Evolutionary conservation across 208 protist genomes (phyloP), one percentile per base, ranked within the genome.

Genomic region (Trypanosoma boissoni): DNA sequence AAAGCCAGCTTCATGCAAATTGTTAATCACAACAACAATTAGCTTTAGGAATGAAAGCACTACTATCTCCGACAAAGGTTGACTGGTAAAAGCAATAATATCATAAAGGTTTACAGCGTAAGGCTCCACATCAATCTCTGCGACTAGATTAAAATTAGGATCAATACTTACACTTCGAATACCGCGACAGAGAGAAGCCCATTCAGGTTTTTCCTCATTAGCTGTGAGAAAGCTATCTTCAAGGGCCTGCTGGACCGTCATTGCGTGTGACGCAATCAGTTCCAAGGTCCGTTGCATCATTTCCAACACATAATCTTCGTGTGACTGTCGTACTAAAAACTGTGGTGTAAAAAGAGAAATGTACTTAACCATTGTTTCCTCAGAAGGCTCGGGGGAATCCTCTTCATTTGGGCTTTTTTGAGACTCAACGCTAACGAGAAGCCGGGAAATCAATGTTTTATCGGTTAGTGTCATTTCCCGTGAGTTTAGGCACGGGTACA

Each of bases 61-160:
- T 29, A 86, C 83, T 14, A 28, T 20, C 55, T 71, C 63, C 20
- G 55, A 58, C 36, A 90, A 61, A 0, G 73, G 64, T 1, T 45
- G 42, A 45, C 12, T 41, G 41, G 45, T 57, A 23, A 72, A 78
- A 9, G 83, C 87, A 34, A 91, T 64, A 34, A 90, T 36, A 34
- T 89, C 77, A 9, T 64, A 72, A n/a, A 94, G 49, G 8, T 72
- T 66, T n/a, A 91, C 68, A 16, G 50, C 43, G 58, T 68, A 91
- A 18, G 65, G 64, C 58, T 83, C 75, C 16, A 70, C 44, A 50
- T 94, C 84, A 23, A 94, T 41, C 31, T 82, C 65, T 0, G 72
- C 80, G 24, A 94, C 59, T 24, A 94, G 58, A 42, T 80, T 80
- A 39, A 68, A 83, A 14, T 50, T 37, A 2, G 76, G 65, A 56